Conservation (phyloP, 495 filamentous ascomycete genomes). For the Pseudoneurospora amorphoporcata region DNA sequence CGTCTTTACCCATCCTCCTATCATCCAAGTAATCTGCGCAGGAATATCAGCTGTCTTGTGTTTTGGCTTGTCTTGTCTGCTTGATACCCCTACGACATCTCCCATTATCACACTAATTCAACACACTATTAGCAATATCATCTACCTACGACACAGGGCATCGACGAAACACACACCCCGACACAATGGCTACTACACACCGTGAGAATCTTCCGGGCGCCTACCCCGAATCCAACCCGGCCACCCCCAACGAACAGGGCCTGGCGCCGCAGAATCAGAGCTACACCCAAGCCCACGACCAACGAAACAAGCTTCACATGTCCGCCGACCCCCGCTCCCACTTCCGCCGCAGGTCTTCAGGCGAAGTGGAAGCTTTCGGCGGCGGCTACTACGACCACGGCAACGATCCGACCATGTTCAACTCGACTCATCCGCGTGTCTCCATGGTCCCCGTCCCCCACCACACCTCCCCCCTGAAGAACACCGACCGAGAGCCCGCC, state of each 20-base stretch:
- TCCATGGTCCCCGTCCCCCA: neutral
- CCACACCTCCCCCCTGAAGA: neutral
- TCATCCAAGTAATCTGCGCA: neutral
- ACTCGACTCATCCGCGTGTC: neutral
- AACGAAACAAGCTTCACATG: conserved; percentile 26
- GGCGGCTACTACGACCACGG: conserved; percentile 8
- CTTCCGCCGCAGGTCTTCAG: neutral
- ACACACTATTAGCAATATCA: neutral
- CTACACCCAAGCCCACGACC: neutral
- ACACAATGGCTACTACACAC: neutral
- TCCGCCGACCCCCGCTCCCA: conserved; percentile 21
- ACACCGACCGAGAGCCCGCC: neutral
- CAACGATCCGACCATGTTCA: neutral
- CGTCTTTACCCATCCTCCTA: neutral
- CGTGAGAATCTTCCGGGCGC: neutral
- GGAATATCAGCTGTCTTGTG: neutral
- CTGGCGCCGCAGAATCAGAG: neutral
- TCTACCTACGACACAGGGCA: neutral
- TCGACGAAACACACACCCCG: neutral
- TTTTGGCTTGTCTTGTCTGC: neutral
- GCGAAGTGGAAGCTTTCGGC: conserved; percentile 2
- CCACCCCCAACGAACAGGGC: neutral
- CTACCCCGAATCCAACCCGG: neutral
- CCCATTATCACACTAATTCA: neutral
- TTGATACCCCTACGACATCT: neutral